Conservation (phyloP, 352 stramenopile genomes). For the Globisporangium emineosum region DNA sequence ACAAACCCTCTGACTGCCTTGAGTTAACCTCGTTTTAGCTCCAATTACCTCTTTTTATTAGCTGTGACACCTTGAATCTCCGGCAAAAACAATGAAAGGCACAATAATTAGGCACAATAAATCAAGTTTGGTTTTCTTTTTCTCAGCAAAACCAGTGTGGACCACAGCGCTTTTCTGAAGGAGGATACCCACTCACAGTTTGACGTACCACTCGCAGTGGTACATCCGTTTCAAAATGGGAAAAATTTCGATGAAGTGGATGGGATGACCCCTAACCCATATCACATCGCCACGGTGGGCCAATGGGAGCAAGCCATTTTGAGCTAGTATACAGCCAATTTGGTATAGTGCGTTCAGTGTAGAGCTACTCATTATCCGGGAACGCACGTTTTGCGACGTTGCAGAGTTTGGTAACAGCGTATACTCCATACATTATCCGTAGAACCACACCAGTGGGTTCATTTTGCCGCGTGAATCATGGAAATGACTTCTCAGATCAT, state of each 20-base stretch:
- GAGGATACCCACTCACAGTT: background rate
- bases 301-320: background rate
- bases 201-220: background rate
- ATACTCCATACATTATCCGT: background rate
- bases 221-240: background rate
- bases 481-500: background rate
- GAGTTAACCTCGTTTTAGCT: too few relatives aligned
- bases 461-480: background rate
- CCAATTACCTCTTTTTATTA: too few relatives aligned
- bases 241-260: background rate
- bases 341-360: background rate
- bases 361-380: background rate
- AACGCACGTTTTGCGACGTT: too few relatives aligned
- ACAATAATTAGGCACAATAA: too few relatives aligned
- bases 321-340: background rate
- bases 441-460: background rate
- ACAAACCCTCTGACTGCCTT: too few relatives aligned
- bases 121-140: too few relatives aligned
- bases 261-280: background rate
- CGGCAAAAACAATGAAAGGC: too few relatives aligned
- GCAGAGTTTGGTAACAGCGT: too few relatives aligned
- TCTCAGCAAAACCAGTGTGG: too few relatives aligned
- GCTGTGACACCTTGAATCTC: too few relatives aligned
- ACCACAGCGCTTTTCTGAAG: too few relatives aligned
- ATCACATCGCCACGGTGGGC: background rate